Conservation (phyloP, 257 asterid genomes). For the Nemophila menziesii region DNA sequence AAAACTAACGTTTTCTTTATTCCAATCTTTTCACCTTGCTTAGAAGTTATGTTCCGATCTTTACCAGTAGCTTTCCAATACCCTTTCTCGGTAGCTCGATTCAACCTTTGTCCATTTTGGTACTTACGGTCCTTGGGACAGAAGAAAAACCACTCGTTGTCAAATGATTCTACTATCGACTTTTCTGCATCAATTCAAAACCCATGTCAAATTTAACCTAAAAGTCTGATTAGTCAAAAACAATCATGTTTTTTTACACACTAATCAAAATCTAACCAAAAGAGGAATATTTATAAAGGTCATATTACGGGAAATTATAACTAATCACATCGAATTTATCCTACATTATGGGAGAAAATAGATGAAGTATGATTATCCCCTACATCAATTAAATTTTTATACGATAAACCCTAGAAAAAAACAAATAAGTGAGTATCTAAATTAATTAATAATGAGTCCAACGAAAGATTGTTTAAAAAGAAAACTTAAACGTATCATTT, state of each 20-base stretch:
- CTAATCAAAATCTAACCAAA: not conserved
- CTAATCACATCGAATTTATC: not conserved
- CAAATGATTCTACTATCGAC: conserved; percentile 62
- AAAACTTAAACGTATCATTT: not conserved
- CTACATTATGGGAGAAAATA: not conserved
- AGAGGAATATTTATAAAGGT: not conserved
- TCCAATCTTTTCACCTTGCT: conserved; percentile 73
- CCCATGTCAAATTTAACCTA: not conserved
- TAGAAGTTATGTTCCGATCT: conserved; percentile 61
- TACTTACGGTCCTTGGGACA: conserved; percentile 97
- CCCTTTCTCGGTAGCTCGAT: conserved; percentile 80
- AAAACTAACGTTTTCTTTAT: conserved; percentile 89
- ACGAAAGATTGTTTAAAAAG: too few species aligned
- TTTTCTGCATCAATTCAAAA: conserved; percentile 41
- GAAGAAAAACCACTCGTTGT: conserved; percentile 98
- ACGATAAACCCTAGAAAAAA: too few species aligned
- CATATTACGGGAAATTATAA: not conserved
- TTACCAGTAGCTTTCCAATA: conserved; percentile 99
- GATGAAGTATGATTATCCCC: too few species aligned
- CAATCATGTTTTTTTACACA: not conserved
- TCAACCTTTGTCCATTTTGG: conserved; percentile 83
- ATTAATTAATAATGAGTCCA: too few species aligned
- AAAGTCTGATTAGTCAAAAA: not conserved
- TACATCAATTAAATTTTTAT: too few species aligned
- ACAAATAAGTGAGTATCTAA: too few species aligned